A percentile compares a stretch with the other conserved stretches of the same genome.
These are phyloP conservation scores for Boletus pseudo-olivaceus DNA, from an alignment of 768 basidiomycete species.

Conservation along the genomic window DNA sequence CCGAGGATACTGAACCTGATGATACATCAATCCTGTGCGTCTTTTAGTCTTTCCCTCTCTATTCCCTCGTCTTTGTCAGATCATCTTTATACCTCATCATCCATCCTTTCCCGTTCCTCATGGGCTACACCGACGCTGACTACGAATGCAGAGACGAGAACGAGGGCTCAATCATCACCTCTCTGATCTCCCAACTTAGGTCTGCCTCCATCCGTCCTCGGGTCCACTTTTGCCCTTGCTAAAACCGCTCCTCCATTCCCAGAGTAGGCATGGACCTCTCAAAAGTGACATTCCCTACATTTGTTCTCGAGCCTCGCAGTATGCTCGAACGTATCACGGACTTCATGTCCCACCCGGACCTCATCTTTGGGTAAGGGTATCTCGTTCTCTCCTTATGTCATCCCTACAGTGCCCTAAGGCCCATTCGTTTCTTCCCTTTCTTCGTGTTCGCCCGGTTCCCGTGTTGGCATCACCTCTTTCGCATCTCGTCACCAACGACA, in stretches of 20 bases:
- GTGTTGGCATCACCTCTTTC: not conserved
- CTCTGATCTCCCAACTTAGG: conserved; percentile 88
- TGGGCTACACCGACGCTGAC: conserved; percentile 35
- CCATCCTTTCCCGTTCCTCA: conserved; percentile 7
- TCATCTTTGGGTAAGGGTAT: conserved; percentile 81
- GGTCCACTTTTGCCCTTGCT: conserved; percentile 1
- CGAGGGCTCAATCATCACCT: conserved; percentile 86
- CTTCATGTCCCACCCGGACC: conserved; percentile 98
- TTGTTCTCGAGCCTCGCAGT: conserved; percentile 94
- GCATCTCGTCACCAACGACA: not conserved
- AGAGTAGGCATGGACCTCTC: conserved; percentile 97
- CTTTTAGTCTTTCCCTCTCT: conserved; percentile 17
- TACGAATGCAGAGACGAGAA: conserved; percentile 72
- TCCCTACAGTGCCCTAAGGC: conserved; percentile 21
- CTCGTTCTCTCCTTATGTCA: conserved; percentile 9
- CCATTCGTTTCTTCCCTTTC: conserved; percentile 1
- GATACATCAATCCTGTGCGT: conserved; percentile 88
- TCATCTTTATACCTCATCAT: conserved; percentile 5
- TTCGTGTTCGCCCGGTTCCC: not conserved
- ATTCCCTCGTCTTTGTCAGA: conserved; percentile 30
- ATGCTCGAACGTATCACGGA: conserved; percentile 99
- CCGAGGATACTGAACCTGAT: conserved; percentile 82
- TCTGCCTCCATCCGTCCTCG: conserved; percentile 29
- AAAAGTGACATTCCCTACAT: conserved; percentile 90
- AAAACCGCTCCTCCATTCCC: conserved; percentile 9